Base-by-base conservation (phyloP, 2,329 filamentous ascomycete genomes). In the Pestalotiopsis sp. region DNA sequence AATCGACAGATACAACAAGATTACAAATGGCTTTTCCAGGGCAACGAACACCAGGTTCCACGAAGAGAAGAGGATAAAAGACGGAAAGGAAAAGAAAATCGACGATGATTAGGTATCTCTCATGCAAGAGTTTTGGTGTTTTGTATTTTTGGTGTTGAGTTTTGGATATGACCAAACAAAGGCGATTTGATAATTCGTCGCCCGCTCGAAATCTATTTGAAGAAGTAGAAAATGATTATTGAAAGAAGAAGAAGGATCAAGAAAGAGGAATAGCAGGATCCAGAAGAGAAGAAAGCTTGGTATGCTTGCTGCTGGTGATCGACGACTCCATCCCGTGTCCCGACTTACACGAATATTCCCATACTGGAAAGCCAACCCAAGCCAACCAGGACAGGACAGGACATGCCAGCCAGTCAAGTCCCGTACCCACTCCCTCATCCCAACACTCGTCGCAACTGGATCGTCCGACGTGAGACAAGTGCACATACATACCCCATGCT, bases 31-130 rank as follows among this genome's bases (percentile, higher is more conserved):
- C 49, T 67, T 66, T 66, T 59, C 52, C 64, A 67, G 41, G 41
- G 56, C 56, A 27, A 27, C n/a, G 62, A 70, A 70, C 69, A 63
- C 66, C 67, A 63, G 56, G 67, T 66, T 58, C 66, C 38, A 56
- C 36, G 38, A 63, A 63, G 36, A 67, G 41, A 56, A 67, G n/a
- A 49, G 38, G 56, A 49, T 36, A n/a, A 25, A 41, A 17, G 17
- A 25, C 14, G 39, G 25, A 41, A 67, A 65, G 49, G 41, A 65
- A 62, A 39, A 62, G 17, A 64, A 52, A 64, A 64, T 41, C 25
- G 61, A 36, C 38, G 27, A 31, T 64, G n/a, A n/a, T 31, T 39
- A 20, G 39, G n/a, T 45, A 12, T 36, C 39, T 45, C 39, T 52
- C n/a, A 20, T 45, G 36, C n/a, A 64, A 20, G 49, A 7, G 59